These are phyloP conservation scores for Pseudocercospora musae DNA, from an alignment of 2,329 filamentous ascomycete genomes.

Conservation along the genomic window DNA sequence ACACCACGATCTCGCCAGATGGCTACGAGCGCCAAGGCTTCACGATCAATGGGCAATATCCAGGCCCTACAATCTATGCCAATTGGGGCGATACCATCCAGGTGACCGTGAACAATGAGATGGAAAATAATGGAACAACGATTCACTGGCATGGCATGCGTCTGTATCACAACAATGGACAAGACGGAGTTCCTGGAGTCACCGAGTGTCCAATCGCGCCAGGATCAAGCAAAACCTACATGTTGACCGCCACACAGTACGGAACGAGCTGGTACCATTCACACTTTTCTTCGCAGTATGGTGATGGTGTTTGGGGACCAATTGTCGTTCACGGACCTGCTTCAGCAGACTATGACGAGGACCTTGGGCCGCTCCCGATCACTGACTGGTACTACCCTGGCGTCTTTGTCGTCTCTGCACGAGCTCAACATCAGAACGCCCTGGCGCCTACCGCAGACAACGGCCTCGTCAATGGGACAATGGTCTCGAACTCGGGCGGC, in stretches of 20 bases:
- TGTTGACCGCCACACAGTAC: conserved; percentile 52
- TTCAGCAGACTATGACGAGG: conserved; percentile 59
- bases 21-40: conserved; percentile 35
- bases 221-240: conserved; percentile 55
- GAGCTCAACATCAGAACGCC: conserved; percentile 31
- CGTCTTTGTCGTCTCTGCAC: conserved; percentile 27
- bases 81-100: conserved; percentile 38
- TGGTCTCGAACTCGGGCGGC: conserved; percentile 34
- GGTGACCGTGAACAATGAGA: conserved; percentile 56
- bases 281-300: conserved; percentile 54
- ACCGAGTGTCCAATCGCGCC: conserved; percentile 49
- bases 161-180: conserved; percentile 53
- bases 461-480: conserved; percentile 44
- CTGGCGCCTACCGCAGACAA: conserved; percentile 50
- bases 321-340: conserved; percentile 62
- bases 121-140: conserved; percentile 56
- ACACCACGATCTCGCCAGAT: conserved; percentile 46
- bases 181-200: conserved; percentile 56
- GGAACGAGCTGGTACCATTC: conserved; percentile 49
- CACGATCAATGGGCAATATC: conserved; percentile 62
- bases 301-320: conserved; percentile 58
- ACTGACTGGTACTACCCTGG: conserved; percentile 55
- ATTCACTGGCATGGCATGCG: conserved; percentile 64
- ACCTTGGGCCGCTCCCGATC: conserved; percentile 58
- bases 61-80: conserved; percentile 46